Percentiles rank a stretch among this genome's conserved stretches.
Evolutionary conservation across 1,139 yeast species (phyloP).

Genomic region (Casaregolazyma suthepensis): DNA sequence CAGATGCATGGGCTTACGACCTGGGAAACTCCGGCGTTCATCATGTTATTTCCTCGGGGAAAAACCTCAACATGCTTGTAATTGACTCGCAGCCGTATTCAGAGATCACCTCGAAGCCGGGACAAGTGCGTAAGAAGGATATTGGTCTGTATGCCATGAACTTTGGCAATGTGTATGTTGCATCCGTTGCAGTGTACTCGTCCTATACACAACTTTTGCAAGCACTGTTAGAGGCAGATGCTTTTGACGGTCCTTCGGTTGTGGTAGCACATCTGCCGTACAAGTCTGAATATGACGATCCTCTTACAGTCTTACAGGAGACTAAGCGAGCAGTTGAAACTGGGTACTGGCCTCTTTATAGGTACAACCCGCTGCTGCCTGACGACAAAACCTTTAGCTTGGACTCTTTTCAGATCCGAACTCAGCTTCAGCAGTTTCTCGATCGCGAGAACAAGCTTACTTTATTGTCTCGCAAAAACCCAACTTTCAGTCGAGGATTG

Average conservation of each 20-base stretch:
- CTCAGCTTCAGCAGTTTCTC: slow-evolving; percentile 70
- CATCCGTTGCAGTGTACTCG: slow-evolving; percentile 89
- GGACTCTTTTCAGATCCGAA: slow-evolving; percentile 77
- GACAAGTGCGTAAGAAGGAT: slow-evolving; percentile 68
- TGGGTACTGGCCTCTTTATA: slow-evolving; percentile 93
- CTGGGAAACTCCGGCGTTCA: slow-evolving; percentile 90
- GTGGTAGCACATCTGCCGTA: slow-evolving; percentile 88
- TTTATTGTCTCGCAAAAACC: slow-evolving; percentile 61
- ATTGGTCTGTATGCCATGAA: slow-evolving; percentile 95
- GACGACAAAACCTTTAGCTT: slow-evolving; percentile 58
- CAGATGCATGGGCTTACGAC: slow-evolving; percentile 95
- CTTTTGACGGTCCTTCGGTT: slow-evolving; percentile 83
- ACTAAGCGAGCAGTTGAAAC: slow-evolving; percentile 87
- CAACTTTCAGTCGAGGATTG: slow-evolving; percentile 72
- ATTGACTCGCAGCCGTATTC: slow-evolving; percentile 88
- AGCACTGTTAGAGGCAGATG: slow-evolving; percentile 83
- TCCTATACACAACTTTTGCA: slow-evolving; percentile 90
- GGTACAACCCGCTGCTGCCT: slow-evolving; percentile 63
- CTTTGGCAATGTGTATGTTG: slow-evolving; percentile 84
- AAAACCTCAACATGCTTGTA: slow-evolving; percentile 76
- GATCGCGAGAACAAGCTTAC: slow-evolving; percentile 88
- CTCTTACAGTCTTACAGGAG: slow-evolving; percentile 72
- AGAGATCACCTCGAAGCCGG: slow-evolving; percentile 28
- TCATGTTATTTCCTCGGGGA: slow-evolving; percentile 66
- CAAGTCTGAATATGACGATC: slow-evolving; percentile 56